These are phyloP conservation scores for Suillus subluteus DNA, from an alignment of 768 basidiomycete genomes.

Conservation along the genomic window DNA sequence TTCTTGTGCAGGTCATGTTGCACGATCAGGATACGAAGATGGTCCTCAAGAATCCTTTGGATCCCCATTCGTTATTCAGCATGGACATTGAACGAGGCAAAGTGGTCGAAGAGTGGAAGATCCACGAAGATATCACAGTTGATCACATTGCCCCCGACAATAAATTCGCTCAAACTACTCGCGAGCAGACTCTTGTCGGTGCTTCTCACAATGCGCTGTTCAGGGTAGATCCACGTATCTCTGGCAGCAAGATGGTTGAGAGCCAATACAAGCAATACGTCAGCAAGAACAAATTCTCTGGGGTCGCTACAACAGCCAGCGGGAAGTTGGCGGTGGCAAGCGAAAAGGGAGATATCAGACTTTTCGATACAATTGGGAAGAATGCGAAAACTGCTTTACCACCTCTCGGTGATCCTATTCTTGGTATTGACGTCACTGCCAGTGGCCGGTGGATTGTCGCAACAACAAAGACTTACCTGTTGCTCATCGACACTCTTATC, in stretches of 20 bases:
- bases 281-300: constrained; percentile 94
- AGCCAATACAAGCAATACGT: constrained; percentile 95
- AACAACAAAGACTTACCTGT: constrained; percentile 90
- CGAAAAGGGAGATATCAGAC: constrained; percentile 93
- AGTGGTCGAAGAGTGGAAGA: constrained; percentile 98
- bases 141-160: constrained; percentile 89
- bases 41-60: constrained; percentile 84
- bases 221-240: constrained; percentile 95
- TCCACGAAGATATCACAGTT: constrained; percentile 87
- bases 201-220: constrained; percentile 94
- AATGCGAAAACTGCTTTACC: constrained; percentile 98
- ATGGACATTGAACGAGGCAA: constrained; percentile 96
- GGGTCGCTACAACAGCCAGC: constrained; percentile 82
- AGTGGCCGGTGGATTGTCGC: constrained; percentile 95
- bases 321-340: constrained; percentile 93
- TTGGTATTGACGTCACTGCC: constrained; percentile 93
- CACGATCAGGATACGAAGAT: constrained; percentile 97
- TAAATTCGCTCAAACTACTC: constrained; percentile 94
- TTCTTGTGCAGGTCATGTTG: constrained; percentile 76
- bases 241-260: constrained; percentile 92
- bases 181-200: constrained; percentile 92
- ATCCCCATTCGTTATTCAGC: constrained; percentile 81
- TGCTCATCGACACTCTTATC: constrained; percentile 94
- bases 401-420: constrained; percentile 92
- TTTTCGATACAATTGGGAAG: constrained; percentile 97